Evolutionary conservation across 805 yeast genomes (phyloP).

Genomic region (Ogataea pini): DNA sequence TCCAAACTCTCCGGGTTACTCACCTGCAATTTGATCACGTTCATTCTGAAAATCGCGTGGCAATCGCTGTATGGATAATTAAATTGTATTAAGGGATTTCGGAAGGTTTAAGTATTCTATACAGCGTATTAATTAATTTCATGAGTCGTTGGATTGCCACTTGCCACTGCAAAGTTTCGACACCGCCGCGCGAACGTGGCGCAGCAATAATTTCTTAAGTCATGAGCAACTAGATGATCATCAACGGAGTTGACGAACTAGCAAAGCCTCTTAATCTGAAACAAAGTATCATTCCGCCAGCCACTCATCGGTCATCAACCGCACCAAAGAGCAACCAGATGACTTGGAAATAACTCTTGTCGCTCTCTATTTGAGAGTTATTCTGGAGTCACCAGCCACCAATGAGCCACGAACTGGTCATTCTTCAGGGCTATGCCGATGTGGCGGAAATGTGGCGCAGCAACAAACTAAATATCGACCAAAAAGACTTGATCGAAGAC

Average conservation of each 20-base stretch:
- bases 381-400: no score
- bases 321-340: neutral
- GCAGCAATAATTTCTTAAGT: no score
- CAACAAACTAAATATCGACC: neutral
- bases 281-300: no score
- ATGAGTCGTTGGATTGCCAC: neutral
- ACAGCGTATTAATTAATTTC: conserved; percentile 4
- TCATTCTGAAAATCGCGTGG: conserved; percentile 41
- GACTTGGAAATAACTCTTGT: no score
- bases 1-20: conserved; percentile 26
- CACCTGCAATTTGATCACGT: conserved; percentile 63
- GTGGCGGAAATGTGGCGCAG: no score
- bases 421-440: no score
- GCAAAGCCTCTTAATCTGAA: no score
- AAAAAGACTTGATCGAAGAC: no score
- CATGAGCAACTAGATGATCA: neutral
- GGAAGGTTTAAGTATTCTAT: conserved; percentile 2
- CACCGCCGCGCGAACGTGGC: conserved; percentile 3
- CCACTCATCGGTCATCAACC: no score
- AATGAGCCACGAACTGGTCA: no score
- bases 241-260: no score
- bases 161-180: neutral
- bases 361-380: no score
- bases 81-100: neutral
- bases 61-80: neutral